Conservation (phyloP, 495 filamentous ascomycete genomes). For the Annulohypoxylon maeteangense region DNA sequence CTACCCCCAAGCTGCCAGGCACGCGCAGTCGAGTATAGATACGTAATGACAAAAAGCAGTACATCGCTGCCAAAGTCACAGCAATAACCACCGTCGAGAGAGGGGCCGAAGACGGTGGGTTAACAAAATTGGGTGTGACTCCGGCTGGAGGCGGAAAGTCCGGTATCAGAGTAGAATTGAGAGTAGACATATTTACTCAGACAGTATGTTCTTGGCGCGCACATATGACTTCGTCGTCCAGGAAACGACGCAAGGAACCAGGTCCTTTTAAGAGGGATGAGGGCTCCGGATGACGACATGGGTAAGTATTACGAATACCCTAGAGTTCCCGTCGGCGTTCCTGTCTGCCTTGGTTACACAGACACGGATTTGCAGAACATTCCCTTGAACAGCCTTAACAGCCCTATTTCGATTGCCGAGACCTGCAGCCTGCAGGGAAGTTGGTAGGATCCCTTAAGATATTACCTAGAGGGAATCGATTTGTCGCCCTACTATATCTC, state of each 20-base stretch:
- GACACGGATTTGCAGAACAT: not conserved
- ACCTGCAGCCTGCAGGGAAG: not conserved
- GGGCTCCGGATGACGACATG: not conserved
- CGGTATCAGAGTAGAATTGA: not conserved
- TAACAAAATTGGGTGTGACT: not conserved
- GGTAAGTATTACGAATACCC: not conserved
- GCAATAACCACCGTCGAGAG: not conserved
- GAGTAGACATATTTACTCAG: not conserved
- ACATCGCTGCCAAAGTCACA: not conserved
- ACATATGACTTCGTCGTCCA: not conserved
- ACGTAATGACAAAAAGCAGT: not conserved
- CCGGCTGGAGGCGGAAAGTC: not conserved
- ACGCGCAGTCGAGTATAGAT: not conserved
- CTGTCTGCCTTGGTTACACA: not conserved
- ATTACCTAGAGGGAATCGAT: not conserved
- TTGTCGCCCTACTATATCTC: not conserved
- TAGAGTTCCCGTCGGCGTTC: not conserved
- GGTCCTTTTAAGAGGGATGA: not conserved
- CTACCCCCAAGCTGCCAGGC: not conserved
- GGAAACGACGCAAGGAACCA: not conserved
- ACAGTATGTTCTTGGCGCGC: not conserved
- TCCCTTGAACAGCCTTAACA: not conserved
- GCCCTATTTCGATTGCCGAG: not conserved
- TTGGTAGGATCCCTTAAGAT: not conserved
- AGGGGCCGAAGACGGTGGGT: not conserved